phyloP scores from a whole-genome alignment of 306 rosid genomes.

The Castanea sativa region DNA sequence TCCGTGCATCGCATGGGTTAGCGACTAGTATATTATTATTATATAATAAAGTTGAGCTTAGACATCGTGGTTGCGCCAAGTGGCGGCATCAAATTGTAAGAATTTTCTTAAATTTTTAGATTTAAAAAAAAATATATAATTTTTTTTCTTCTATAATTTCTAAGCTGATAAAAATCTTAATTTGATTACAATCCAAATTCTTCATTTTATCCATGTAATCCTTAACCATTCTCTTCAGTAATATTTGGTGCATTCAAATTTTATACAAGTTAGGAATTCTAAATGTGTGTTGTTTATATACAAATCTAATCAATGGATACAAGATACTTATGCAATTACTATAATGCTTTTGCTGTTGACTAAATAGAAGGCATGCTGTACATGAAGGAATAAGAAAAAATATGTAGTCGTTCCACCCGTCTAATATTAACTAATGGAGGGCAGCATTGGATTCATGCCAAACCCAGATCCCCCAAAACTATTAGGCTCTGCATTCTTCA shows the following conservation, averaged over 20 bases:
- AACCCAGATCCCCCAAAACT: conserved; percentile 65
- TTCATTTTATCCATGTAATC: too few species aligned
- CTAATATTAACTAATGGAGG: conserved; percentile 49
- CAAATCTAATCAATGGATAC: neutral
- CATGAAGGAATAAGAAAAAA: neutral
- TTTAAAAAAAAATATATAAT: too few species aligned
- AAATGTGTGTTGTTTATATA: conserved; percentile 5
- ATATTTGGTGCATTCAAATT: neutral
- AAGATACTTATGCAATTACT: neutral
- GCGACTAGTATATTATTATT: too few species aligned
- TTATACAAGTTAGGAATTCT: neutral
- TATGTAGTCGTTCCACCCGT: conserved; percentile 11
- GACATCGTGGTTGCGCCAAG: too few species aligned
- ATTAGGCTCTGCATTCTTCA: conserved; percentile 76
- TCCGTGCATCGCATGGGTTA: too few species aligned
- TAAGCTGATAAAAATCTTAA: too few species aligned
- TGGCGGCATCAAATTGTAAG: too few species aligned
- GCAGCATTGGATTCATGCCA: conserved; percentile 70
- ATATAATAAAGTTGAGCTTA: too few species aligned
- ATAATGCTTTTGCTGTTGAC: neutral
- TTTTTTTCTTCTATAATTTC: too few species aligned
- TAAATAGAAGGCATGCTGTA: neutral
- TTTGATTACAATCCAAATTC: too few species aligned
- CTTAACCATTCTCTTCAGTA: neutral
- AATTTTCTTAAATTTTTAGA: too few species aligned